Conservation (phyloP, 805 yeast species). For the Hanseniaspora lindneri region DNA sequence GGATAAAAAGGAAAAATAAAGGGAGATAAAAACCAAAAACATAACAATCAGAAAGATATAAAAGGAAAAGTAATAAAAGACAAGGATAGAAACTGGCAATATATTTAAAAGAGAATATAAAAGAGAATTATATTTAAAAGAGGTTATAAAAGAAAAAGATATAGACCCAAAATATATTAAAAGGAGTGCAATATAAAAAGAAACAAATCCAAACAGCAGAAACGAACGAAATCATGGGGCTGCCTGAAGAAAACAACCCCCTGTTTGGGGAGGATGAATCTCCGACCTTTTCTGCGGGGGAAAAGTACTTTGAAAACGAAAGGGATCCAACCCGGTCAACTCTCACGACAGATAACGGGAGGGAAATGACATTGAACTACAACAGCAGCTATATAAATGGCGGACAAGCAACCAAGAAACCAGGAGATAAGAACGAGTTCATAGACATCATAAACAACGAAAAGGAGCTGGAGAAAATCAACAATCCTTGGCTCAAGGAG, state of each 20-base stretch:
- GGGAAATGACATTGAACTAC: constrained; percentile 3
- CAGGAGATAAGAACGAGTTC: neutral
- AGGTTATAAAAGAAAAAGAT: too few relatives aligned
- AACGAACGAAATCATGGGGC: too few relatives aligned
- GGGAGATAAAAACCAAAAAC: too few relatives aligned
- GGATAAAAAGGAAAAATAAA: too few relatives aligned
- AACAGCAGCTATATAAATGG: constrained; percentile 6
- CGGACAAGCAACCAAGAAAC: neutral
- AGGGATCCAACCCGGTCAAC: neutral
- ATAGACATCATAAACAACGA: constrained; percentile 1
- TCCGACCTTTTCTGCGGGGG: too few relatives aligned
- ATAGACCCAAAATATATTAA: too few relatives aligned
- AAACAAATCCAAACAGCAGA: neutral
- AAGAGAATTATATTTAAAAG: too few relatives aligned
- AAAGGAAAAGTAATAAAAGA: too few relatives aligned
- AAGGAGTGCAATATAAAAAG: too few relatives aligned
- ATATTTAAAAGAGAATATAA: too few relatives aligned
- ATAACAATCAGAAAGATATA: too few relatives aligned
- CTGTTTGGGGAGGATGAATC: constrained; percentile 6
- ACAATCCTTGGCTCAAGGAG: constrained; percentile 28
- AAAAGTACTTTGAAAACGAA: neutral
- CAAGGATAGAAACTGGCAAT: too few relatives aligned
- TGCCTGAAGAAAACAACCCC: constrained; percentile 8
- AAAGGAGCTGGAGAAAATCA: constrained; percentile 10
- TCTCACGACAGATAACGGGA: constrained; percentile 4